Conservation (phyloP, 306 rosid genomes). For the Quercus mongolica region DNA sequence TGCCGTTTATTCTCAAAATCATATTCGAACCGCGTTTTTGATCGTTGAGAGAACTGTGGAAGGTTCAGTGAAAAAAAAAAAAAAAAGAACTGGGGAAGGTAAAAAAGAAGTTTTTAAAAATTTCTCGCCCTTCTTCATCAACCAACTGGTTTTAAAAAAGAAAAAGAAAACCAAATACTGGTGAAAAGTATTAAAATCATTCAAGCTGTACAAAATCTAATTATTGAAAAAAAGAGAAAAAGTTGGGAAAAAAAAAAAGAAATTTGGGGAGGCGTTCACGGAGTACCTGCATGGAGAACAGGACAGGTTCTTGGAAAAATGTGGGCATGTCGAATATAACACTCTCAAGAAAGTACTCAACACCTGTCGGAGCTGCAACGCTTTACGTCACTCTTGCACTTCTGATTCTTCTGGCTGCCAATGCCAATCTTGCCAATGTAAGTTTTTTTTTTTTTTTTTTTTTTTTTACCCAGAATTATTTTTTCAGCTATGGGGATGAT, state of each 20-base stretch:
- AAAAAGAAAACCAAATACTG: too few relatives aligned
- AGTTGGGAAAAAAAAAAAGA: constrained; percentile 34
- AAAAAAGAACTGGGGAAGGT: too few relatives aligned
- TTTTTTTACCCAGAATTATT: not conserved
- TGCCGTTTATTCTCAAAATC: too few relatives aligned
- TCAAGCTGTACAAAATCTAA: too few relatives aligned
- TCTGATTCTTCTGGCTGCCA: constrained; percentile 48
- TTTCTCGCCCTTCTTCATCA: too few relatives aligned
- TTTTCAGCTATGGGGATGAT: not conserved
- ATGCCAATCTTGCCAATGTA: constrained; percentile 69
- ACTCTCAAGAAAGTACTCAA: constrained; percentile 77
- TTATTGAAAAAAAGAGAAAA: not conserved
- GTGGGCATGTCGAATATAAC: constrained; percentile 68
- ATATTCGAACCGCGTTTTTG: too few relatives aligned
- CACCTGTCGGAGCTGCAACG: constrained; percentile 52
- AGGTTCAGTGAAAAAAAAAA: too few relatives aligned
- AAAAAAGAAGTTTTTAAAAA: too few relatives aligned
- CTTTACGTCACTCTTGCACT: constrained; percentile 16
- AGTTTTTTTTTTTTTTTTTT: not conserved
- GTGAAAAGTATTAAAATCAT: too few relatives aligned
- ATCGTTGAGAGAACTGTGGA: too few relatives aligned
- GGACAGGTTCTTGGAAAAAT: constrained; percentile 49
- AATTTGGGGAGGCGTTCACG: constrained; percentile 63
- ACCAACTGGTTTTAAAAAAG: too few relatives aligned
- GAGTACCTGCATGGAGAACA: constrained; percentile 69